phyloP scores from a whole-genome alignment of 352 stramenopile species.

The Phytophthora pistaciae region DNA sequence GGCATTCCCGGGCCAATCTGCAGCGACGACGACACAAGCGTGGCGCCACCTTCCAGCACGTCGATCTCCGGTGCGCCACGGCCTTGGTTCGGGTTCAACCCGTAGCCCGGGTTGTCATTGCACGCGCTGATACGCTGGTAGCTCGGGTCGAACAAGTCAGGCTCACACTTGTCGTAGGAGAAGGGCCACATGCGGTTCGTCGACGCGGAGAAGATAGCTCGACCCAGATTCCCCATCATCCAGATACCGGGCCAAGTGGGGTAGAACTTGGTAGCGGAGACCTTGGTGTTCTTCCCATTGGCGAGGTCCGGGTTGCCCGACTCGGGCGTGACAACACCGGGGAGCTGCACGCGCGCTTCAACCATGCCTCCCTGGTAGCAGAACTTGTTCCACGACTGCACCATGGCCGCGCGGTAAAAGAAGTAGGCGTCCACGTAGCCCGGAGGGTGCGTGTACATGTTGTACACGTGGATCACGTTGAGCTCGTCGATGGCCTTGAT shows the following conservation, averaged over 20 bases:
- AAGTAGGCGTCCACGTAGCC: conserved; percentile 48
- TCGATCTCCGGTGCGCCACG: conserved; percentile 95
- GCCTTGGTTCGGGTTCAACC: conserved; percentile 83
- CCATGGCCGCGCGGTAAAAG: conserved; percentile 78
- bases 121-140: conserved; percentile 82
- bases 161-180: conserved; percentile 92
- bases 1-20: conserved; percentile 87
- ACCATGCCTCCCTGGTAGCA: conserved; percentile 95
- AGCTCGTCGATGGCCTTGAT: conserved; percentile 51
- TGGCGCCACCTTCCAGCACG: conserved; percentile 90
- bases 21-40: conserved; percentile 88
- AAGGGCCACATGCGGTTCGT: conserved; percentile 95
- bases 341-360: conserved; percentile 89
- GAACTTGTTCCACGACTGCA: conserved; percentile 96
- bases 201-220: conserved; percentile 91
- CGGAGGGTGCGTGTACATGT: conserved; percentile 60
- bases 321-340: conserved; percentile 67
- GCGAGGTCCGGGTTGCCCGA: conserved; percentile 57
- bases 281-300: conserved; percentile 28
- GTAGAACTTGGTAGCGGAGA: conserved; percentile 69
- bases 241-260: conserved; percentile 93
- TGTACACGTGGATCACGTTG: conserved; percentile 55
- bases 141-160: conserved; percentile 39
- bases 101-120: conserved; percentile 89
- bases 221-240: conserved; percentile 94